phyloP scores from a whole-genome alignment of 306 rosid species.

The Lathyrus aphaca region DNA sequence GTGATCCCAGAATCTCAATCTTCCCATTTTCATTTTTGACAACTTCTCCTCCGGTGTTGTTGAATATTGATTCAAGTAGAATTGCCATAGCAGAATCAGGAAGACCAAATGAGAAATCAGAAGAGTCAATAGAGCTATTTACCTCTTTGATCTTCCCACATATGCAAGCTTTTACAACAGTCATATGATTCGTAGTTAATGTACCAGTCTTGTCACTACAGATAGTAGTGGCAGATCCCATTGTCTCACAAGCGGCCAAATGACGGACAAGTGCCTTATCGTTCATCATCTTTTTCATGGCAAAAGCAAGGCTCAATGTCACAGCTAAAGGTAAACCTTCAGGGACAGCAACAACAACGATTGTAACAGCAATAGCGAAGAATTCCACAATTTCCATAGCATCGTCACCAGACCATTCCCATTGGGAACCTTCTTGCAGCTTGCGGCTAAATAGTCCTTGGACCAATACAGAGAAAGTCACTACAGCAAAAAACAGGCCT shows the following conservation, averaged over 20 bases:
- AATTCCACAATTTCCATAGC: constrained; percentile 83
- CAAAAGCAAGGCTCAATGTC: constrained; percentile 97
- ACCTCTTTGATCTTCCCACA: constrained; percentile 73
- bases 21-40: constrained; percentile 67
- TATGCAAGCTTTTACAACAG: constrained; percentile 86
- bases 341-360: constrained; percentile 98
- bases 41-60: constrained; percentile 95
- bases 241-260: constrained; percentile 99
- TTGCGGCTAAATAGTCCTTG: constrained; percentile 88
- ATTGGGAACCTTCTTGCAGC: constrained; percentile 79
- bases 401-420: constrained; percentile 84
- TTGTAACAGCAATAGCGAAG: constrained; percentile 94
- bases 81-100: constrained; percentile 64
- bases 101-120: constrained; percentile 60
- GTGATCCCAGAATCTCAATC: constrained; percentile 85
- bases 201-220: constrained; percentile 99
- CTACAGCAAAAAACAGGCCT: constrained; percentile 90
- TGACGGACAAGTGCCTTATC: constrained; percentile 97
- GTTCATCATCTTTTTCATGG: constrained; percentile 99
- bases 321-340: constrained; percentile 99
- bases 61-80: constrained; percentile 85
- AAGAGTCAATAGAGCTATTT: constrained; percentile 49
- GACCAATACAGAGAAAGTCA: constrained; percentile 87
- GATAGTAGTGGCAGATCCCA: constrained; percentile 96
- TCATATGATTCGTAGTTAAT: constrained; percentile 93